These are phyloP conservation scores for Lanmaoa rubissima DNA, from an alignment of 768 basidiomycete genomes.

Conservation along the genomic window DNA sequence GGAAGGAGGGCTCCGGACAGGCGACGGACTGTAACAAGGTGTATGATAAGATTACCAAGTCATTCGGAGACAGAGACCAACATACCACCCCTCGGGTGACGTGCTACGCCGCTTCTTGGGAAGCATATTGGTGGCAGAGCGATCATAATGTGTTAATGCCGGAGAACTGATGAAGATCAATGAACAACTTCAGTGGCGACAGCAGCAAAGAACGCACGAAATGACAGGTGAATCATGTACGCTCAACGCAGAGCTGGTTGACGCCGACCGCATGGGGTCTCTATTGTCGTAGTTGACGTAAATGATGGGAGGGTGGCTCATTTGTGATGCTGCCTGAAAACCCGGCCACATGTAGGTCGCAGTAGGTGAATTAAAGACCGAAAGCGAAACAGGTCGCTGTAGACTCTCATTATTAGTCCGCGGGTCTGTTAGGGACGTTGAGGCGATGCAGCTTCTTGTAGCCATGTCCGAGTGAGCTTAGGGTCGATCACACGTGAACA, in stretches of 20 bases:
- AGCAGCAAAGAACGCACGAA: slow-evolving; percentile 29
- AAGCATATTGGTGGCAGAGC: slow-evolving; percentile 28
- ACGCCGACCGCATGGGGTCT: slow-evolving; percentile 33
- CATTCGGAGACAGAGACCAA: background rate
- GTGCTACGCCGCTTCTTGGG: slow-evolving; percentile 35
- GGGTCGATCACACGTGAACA: slow-evolving; percentile 5
- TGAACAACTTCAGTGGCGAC: slow-evolving; percentile 12
- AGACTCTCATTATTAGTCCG: slow-evolving; percentile 23
- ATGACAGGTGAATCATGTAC: slow-evolving; percentile 28
- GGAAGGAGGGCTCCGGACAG: slow-evolving; percentile 15
- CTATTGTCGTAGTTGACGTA: slow-evolving; percentile 37
- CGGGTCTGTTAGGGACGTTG: slow-evolving; percentile 20
- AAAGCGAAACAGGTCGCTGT: slow-evolving; percentile 37
- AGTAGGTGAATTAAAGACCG: slow-evolving; percentile 43
- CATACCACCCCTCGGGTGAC: slow-evolving; percentile 31
- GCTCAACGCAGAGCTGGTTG: slow-evolving; percentile 31
- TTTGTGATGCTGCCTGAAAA: slow-evolving; percentile 44
- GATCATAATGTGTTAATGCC: slow-evolving; percentile 26
- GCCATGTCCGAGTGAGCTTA: slow-evolving; percentile 20
- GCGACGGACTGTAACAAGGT: slow-evolving; percentile 10
- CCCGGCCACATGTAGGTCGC: slow-evolving; percentile 50
- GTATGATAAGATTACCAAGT: slow-evolving; percentile 12
- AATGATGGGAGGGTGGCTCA: slow-evolving; percentile 38
- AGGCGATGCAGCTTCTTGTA: slow-evolving; percentile 22
- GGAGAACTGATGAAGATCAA: slow-evolving; percentile 27